These are phyloP conservation scores for Fusarium temperatum DNA, from an alignment of 2,329 filamentous ascomycete genomes.

Conservation along the genomic window DNA sequence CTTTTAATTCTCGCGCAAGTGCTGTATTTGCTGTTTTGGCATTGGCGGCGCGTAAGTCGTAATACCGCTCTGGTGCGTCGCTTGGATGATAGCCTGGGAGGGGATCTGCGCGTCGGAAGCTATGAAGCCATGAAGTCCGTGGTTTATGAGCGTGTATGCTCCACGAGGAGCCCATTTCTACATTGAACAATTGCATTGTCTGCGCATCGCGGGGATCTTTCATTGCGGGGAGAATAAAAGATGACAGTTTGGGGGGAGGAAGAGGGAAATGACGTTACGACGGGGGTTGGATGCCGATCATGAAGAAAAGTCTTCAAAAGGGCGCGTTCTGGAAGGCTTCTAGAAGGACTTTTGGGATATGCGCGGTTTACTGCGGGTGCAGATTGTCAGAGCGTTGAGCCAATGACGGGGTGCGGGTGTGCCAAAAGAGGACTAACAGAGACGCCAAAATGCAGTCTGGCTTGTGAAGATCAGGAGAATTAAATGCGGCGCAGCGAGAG, in stretches of 20 bases:
- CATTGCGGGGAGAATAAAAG: not conserved
- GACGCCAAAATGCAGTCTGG: not conserved
- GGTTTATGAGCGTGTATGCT: constrained; percentile 12
- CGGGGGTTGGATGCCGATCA: constrained; percentile 12
- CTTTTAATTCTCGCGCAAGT: constrained; percentile 80
- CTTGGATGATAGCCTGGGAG: constrained; percentile 27
- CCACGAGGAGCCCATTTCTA: constrained; percentile 18
- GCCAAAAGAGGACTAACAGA: not conserved
- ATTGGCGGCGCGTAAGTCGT: constrained; percentile 66
- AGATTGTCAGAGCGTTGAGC: not conserved
- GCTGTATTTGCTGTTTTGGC: constrained; percentile 80
- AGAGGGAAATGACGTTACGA: not conserved
- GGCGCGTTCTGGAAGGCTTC: constrained; percentile 20
- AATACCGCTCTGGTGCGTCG: constrained; percentile 54
- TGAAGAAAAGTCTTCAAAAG: not conserved
- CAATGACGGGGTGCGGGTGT: not conserved
- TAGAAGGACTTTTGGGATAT: constrained; percentile 17
- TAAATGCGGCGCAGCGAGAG: not conserved
- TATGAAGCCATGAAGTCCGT: constrained; percentile 22
- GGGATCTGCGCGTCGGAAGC: constrained; percentile 34
- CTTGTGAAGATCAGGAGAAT: not conserved
- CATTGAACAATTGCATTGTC: constrained; percentile 21
- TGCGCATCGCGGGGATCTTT: constrained; percentile 36
- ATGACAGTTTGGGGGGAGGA: not conserved
- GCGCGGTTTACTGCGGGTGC: not conserved